Base-by-base conservation (phyloP, 768 basidiomycete genomes). In the Xerocomellus chrysenteron region DNA sequence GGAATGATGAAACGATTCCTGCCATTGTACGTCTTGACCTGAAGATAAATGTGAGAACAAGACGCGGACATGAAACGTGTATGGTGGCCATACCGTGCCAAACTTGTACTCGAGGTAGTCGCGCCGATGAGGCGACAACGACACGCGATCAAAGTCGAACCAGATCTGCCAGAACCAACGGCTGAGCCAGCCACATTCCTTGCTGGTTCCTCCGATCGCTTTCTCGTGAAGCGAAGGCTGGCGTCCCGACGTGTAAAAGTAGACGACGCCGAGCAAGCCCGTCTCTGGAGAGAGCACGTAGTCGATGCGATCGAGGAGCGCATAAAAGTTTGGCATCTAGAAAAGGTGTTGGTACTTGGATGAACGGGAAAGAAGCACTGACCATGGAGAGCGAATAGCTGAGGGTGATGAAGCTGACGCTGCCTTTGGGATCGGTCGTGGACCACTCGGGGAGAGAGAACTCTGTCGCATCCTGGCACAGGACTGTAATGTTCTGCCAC, bases 131-230 rank as follows among this genome's bases (percentile, higher is more conserved):
- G 83, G 82, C 24, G 79, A 78, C 10, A 82, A 69, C 16, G 77
- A 81, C 36, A 84, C 78, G 62, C 79, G 77, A 59, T 81, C 81
- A 57, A 82, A 81, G 57, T 81, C 80, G 60, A 81, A 82, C 84
- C 84, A 89, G 42, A 85, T 85, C 61, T 86, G 84, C 88, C 88
- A 90, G 74, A 90, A 90, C 83, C 85, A 84, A 4, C 87, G 77
- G n/a, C 80, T 78, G 47, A 84, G 73, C 84, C 85, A 90, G 1
- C 81, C 75, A 70, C 83, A 78, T 68, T 81, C 76, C 43, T 84
- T 84, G 57, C 80, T 82, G 24, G 76, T 75, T 0, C 84, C 84
- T 1, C 86, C 86, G 37, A 88, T 86, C 0, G 84, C 82, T 67
- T 77, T 80, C 45, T 84, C 82, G 57, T 84, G 81, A 19, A 80